These are phyloP conservation scores for Cutaneotrichosporon sp. DNA, from an alignment of 1,284 basidiomycete species.

Conservation along the genomic window DNA sequence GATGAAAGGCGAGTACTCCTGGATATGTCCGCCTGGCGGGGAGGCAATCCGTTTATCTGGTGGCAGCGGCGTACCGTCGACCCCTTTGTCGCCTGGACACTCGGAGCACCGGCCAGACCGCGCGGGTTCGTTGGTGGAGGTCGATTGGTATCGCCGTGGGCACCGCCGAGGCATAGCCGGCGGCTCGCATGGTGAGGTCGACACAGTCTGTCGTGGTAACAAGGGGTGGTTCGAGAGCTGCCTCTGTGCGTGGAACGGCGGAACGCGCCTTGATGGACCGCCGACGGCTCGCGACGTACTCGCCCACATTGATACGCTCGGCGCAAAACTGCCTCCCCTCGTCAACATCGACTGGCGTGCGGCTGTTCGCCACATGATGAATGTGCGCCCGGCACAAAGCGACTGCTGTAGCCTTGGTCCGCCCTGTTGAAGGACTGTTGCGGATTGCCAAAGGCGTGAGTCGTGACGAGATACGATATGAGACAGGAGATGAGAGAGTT, in stretches of 20 bases:
- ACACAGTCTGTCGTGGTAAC: constrained; percentile 49
- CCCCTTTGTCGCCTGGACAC: background rate
- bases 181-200: background rate
- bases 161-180: background rate
- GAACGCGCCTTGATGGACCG: background rate
- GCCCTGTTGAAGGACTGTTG: constrained; percentile 13
- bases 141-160: constrained; percentile 2
- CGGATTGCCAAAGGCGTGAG: background rate
- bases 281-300: no score
- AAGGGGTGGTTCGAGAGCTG: constrained; percentile 43
- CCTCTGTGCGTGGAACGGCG: background rate
- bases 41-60: constrained; percentile 7
- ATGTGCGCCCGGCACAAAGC: no score
- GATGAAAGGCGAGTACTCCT: constrained; percentile 73
- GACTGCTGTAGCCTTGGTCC: background rate
- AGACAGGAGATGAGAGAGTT: no score
- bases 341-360: no score
- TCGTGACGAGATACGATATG: no score
- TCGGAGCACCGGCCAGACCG: background rate
- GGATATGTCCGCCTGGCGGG: constrained; percentile 19
- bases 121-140: background rate
- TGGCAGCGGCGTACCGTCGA: constrained; percentile 1
- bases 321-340: no score
- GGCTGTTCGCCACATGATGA: no score
- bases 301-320: no score